These are phyloP conservation scores for Cordyceps tenuipes DNA, from an alignment of 2,329 filamentous ascomycete species.

Conservation along the genomic window DNA sequence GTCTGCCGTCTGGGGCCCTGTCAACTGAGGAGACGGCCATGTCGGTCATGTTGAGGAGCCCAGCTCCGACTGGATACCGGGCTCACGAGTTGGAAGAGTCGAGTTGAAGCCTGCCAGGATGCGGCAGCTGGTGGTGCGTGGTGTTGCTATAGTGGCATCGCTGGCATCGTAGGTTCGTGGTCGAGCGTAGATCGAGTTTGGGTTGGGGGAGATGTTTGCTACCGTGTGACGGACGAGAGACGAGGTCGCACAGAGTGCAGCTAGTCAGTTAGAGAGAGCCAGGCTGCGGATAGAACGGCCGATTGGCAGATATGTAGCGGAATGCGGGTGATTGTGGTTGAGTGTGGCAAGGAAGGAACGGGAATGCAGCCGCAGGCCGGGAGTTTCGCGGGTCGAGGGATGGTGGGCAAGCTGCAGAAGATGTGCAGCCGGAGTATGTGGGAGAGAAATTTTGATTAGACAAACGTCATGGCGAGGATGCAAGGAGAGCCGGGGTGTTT, in stretches of 20 bases:
- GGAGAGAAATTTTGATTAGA: constrained; percentile 4
- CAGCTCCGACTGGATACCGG: constrained; percentile 10
- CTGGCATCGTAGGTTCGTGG: neutral
- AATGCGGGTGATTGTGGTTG: neutral
- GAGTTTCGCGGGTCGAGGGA: neutral
- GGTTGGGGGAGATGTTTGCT: neutral
- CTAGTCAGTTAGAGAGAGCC: too few relatives aligned
- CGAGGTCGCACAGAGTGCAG: too few relatives aligned
- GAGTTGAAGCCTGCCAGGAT: neutral
- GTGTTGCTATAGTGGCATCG: constrained; percentile 9
- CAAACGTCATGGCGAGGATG: constrained; percentile 5
- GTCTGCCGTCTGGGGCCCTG: neutral
- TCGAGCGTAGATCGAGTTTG: neutral
- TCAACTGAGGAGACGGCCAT: constrained; percentile 8
- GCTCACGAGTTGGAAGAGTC: neutral
- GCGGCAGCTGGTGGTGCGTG: neutral
- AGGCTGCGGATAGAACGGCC: neutral
- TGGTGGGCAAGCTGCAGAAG: neutral
- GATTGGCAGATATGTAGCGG: neutral
- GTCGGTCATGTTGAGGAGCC: constrained; percentile 10
- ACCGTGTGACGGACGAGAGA: too few relatives aligned
- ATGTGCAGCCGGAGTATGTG: neutral
- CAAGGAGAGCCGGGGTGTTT: constrained; percentile 1
- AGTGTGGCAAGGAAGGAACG: neutral
- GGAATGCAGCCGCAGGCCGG: neutral